Evolutionary conservation across 1,139 yeast genomes (phyloP).

Genomic region (Yamadazyma mexicana): DNA sequence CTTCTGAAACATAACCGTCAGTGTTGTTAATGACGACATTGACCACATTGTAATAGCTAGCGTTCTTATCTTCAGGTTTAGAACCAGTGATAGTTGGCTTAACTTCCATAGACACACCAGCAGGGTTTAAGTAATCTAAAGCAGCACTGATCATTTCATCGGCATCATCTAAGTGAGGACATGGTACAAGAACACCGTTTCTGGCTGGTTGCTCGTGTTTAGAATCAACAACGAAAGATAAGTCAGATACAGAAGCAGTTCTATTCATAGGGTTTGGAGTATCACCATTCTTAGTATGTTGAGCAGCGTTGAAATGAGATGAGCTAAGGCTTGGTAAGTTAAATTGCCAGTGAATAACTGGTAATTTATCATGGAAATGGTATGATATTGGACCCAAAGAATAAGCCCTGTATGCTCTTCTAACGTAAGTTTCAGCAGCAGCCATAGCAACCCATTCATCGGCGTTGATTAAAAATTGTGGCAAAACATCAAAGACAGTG

Average conservation of each 20-base stretch:
- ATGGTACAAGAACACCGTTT: constrained; percentile 85
- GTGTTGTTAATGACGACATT: constrained; percentile 74
- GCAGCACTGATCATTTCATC: constrained; percentile 82
- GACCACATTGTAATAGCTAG: constrained; percentile 66
- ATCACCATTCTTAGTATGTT: constrained; percentile 42
- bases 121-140: constrained; percentile 64
- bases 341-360: constrained; percentile 86
- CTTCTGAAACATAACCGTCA: constrained; percentile 74
- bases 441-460: constrained; percentile 94
- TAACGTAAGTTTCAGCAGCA: constrained; percentile 93
- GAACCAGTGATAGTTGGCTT: constrained; percentile 30
- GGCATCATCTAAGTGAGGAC: constrained; percentile 81
- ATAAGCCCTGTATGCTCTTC: constrained; percentile 97
- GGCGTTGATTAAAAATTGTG: constrained; percentile 80
- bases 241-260: constrained; percentile 90
- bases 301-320: constrained; percentile 68
- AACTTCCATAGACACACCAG: constrained; percentile 30
- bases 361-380: constrained; percentile 58
- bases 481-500: constrained; percentile 91
- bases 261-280: constrained; percentile 58
- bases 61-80: background rate
- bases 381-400: constrained; percentile 76
- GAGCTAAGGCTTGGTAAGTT: constrained; percentile 72
- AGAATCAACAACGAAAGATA: constrained; percentile 77
- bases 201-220: constrained; percentile 58